phyloP scores from a whole-genome alignment of 106 monocot species.

The Vanilla planifolia region DNA sequence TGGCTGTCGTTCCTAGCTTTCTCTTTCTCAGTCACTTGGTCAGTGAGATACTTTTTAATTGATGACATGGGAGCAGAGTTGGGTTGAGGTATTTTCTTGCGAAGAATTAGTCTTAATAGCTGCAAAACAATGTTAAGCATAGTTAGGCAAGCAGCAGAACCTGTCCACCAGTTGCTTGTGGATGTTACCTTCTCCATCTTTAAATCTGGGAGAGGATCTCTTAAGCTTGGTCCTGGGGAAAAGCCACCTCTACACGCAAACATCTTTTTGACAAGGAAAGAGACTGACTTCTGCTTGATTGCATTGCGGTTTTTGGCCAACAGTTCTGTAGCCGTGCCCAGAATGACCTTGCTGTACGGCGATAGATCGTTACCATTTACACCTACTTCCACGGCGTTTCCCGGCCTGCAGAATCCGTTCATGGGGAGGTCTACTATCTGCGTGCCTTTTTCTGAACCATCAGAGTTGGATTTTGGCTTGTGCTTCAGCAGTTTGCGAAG shows the following conservation, averaged over 20 bases:
- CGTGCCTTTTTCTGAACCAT: slow-evolving; percentile 11
- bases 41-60: no score
- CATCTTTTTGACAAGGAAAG: slow-evolving; percentile 69
- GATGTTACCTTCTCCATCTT: slow-evolving; percentile 87
- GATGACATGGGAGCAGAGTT: no score
- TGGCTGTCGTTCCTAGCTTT: no score
- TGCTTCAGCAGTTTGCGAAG: slow-evolving; percentile 40
- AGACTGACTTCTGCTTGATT: slow-evolving; percentile 42
- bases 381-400: slow-evolving; percentile 6
- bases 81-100: no score
- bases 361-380: slow-evolving; percentile 44
- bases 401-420: slow-evolving; percentile 46
- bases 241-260: slow-evolving; percentile 53
- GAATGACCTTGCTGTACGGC: slow-evolving; percentile 48
- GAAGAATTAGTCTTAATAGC: no score
- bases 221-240: slow-evolving; percentile 36
- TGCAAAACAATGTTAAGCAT: no score
- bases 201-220: slow-evolving; percentile 49
- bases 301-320: slow-evolving; percentile 26
- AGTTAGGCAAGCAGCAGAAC: no score
- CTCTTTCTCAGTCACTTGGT: no score
- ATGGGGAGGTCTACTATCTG: slow-evolving; percentile 54
- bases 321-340: slow-evolving; percentile 42
- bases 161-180: no score
- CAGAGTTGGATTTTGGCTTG: slow-evolving; percentile 16